Evolutionary conservation across 495 filamentous ascomycete genomes (phyloP).

Genomic region (Penicillium cosmopolitanum): DNA sequence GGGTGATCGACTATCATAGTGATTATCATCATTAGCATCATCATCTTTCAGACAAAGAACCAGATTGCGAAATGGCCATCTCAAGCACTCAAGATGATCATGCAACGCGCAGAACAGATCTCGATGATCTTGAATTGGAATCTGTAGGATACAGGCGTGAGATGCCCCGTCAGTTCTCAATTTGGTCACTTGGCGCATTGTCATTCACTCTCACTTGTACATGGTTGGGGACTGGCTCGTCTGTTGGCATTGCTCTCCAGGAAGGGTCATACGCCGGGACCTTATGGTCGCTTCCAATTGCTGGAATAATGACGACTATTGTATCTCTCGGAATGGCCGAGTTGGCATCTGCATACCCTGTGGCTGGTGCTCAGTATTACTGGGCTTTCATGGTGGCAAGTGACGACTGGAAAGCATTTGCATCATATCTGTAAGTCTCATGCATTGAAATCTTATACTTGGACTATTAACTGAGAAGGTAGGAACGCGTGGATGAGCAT

Average conservation of each 20-base stretch:
- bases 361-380: slow-evolving; percentile 19
- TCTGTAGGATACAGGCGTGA: slow-evolving; percentile 12
- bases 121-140: slow-evolving; percentile 13
- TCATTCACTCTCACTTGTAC: slow-evolving; percentile 17
- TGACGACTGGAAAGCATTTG: slow-evolving; percentile 12
- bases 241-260: slow-evolving; percentile 9
- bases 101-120: not conserved
- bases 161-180: slow-evolving; percentile 15
- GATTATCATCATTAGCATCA: too few relatives aligned
- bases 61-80: not conserved
- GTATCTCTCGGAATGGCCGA: slow-evolving; percentile 12
- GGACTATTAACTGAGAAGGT: not conserved
- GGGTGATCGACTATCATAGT: too few relatives aligned
- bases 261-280: slow-evolving; percentile 11
- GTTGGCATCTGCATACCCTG: slow-evolving; percentile 17
- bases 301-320: slow-evolving; percentile 14
- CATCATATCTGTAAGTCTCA: slow-evolving; percentile 13
- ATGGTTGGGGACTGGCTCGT: slow-evolving; percentile 16
- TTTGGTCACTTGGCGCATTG: slow-evolving; percentile 4
- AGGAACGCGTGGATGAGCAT: slow-evolving; percentile 20
- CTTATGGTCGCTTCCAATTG: slow-evolving; percentile 13
- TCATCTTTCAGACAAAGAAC: not conserved
- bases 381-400: slow-evolving; percentile 12
- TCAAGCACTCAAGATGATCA: not conserved
- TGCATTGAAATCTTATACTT: not conserved